These are phyloP conservation scores for Desmodesmus armatus DNA, from an alignment of 139 green algal species.

Conservation along the genomic window DNA sequence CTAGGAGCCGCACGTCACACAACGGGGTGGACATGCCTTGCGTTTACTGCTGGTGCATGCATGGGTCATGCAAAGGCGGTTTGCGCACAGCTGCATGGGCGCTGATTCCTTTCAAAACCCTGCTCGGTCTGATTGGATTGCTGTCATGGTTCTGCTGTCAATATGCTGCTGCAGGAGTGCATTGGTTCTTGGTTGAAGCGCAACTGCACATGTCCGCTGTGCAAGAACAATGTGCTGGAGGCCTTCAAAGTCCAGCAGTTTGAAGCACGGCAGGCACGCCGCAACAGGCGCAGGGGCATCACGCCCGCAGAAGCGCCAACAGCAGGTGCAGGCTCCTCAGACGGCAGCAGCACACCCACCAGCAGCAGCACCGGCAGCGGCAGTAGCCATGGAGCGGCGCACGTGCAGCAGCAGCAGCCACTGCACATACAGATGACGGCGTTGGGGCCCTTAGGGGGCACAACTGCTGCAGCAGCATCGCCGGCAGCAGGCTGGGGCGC, in stretches of 20 bases:
- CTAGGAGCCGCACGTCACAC: no score
- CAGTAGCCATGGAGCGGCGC: no score
- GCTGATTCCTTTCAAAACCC: no score
- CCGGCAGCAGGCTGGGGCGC: not conserved
- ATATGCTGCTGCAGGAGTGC: conserved; percentile 42
- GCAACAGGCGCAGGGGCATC: no score
- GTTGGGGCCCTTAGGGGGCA: not conserved
- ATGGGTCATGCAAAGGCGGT: not conserved
- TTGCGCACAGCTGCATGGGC: no score
- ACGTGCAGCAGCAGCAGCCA: not conserved
- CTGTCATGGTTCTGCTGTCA: no score
- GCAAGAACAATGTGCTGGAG: conserved; percentile 57
- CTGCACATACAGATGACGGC: not conserved
- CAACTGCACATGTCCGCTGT: conserved; percentile 58
- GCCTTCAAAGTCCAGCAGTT: conserved; percentile 14
- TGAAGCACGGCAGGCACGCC: no score
- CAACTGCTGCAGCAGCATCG: not conserved
- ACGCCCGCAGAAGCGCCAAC: not conserved
- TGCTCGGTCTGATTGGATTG: no score
- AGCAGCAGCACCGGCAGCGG: not conserved
- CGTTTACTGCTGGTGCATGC: not conserved
- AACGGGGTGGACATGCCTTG: no score
- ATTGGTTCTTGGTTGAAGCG: conserved; percentile 54
- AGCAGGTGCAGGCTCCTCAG: not conserved
- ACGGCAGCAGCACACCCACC: not conserved